A percentile compares a stretch with the other conserved stretches of the same genome.
Evolutionary conservation across 192 early-diverging fungal genomes (phyloP).

Genomic region (Jimgerdemannia lactiflua): DNA sequence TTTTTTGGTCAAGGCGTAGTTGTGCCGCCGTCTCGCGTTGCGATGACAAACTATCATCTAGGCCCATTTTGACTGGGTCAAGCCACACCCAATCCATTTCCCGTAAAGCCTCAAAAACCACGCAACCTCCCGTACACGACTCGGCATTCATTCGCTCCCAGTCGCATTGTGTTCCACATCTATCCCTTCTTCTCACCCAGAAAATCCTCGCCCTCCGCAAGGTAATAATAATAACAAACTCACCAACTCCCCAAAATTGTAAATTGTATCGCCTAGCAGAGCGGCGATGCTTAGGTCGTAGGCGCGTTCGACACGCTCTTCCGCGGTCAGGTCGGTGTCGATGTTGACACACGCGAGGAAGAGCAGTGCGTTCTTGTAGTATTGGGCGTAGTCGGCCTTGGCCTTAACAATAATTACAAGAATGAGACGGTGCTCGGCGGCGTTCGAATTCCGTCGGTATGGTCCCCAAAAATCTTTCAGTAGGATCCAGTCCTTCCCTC

Average conservation of each 20-base stretch:
- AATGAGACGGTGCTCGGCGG: neutral
- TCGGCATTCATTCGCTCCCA: too few relatives aligned
- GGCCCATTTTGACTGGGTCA: too few relatives aligned
- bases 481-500: neutral
- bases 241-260: slow-evolving; percentile 99
- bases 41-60: too few relatives aligned
- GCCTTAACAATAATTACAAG: slow-evolving; percentile 39
- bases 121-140: too few relatives aligned
- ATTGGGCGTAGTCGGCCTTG: slow-evolving; percentile 87
- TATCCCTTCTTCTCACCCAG: neutral
- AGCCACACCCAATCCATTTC: too few relatives aligned
- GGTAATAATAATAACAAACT: slow-evolving; percentile 8
- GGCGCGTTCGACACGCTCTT: slow-evolving; percentile 86
- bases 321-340: slow-evolving; percentile 62
- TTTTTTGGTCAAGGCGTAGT: too few relatives aligned
- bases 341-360: slow-evolving; percentile 90
- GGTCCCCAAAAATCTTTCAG: neutral
- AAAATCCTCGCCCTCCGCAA: neutral
- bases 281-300: slow-evolving; percentile 90
- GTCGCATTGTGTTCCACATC: too few relatives aligned
- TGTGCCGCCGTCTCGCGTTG: too few relatives aligned
- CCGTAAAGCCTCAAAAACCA: too few relatives aligned
- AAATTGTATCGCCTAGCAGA: slow-evolving; percentile 91
- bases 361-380: slow-evolving; percentile 93
- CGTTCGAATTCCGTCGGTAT: neutral